These are phyloP conservation scores for Pholiota molesta DNA, from an alignment of 768 basidiomycete species.

Conservation along the genomic window DNA sequence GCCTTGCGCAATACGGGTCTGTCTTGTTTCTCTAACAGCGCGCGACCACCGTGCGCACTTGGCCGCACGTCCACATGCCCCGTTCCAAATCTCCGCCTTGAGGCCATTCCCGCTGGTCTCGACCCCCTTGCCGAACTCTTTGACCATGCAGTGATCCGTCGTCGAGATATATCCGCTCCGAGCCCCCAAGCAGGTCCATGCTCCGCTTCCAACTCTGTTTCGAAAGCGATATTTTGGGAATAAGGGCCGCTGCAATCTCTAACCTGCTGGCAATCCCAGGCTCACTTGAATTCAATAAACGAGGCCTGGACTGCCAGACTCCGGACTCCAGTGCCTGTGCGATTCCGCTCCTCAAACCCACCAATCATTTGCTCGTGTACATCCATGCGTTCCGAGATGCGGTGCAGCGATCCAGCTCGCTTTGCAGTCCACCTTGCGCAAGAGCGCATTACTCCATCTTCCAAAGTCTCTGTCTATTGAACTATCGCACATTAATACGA, in stretches of 20 bases:
- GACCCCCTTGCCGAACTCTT: neutral
- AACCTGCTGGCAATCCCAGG: neutral
- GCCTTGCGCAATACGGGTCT: conserved; percentile 1
- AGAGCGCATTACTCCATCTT: neutral
- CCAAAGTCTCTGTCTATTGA: neutral
- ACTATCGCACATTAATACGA: neutral
- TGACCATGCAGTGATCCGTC: conserved; percentile 19
- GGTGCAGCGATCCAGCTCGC: neutral
- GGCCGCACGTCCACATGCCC: conserved; percentile 2
- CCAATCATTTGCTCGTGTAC: neutral
- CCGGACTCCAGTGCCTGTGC: neutral
- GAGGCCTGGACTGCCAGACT: neutral
- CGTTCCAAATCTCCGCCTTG: conserved; percentile 15
- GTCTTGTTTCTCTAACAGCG: conserved; percentile 1
- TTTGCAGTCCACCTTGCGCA: neutral
- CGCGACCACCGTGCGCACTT: conserved; percentile 7
- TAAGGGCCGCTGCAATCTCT: neutral
- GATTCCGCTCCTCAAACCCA: neutral
- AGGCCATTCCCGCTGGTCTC: conserved; percentile 4
- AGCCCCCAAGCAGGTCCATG: neutral
- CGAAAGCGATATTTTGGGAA: neutral
- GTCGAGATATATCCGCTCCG: neutral
- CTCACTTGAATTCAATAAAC: neutral
- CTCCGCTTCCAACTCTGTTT: neutral
- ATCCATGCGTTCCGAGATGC: neutral